Evolutionary conservation across 2,329 filamentous ascomycete genomes (phyloP).

Genomic region (Fusarium euwallaceae): DNA sequence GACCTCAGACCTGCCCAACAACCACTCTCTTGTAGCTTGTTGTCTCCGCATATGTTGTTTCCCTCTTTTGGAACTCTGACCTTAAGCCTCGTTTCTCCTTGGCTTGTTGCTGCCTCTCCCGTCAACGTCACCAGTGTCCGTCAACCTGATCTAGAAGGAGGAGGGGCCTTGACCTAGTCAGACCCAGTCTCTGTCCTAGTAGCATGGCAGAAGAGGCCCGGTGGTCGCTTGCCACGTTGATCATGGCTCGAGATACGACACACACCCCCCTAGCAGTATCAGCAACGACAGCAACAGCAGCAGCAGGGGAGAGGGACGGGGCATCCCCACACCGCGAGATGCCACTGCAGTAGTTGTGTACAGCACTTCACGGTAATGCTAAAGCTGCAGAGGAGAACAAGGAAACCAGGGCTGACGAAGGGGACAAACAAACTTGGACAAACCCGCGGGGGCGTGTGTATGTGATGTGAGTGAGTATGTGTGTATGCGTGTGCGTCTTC

Average conservation of each 20-base stretch:
- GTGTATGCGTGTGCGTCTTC: slow-evolving; percentile 33
- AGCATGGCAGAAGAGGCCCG: slow-evolving; percentile 27
- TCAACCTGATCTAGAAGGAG: slow-evolving; percentile 8
- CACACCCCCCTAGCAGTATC: slow-evolving; percentile 38
- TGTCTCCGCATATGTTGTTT: slow-evolving; percentile 8
- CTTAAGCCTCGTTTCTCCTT: neutral
- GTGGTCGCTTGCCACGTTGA: slow-evolving; percentile 53
- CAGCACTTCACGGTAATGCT: slow-evolving; percentile 37
- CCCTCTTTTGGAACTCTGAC: neutral
- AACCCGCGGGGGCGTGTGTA: slow-evolving; percentile 30
- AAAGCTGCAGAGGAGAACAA: slow-evolving; percentile 32
- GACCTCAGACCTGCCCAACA: slow-evolving; percentile 15
- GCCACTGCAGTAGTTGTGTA: slow-evolving; percentile 35
- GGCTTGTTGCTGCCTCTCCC: neutral
- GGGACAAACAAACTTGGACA: slow-evolving; percentile 31
- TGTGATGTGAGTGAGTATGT: slow-evolving; percentile 33
- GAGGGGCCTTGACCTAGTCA: slow-evolving; percentile 7
- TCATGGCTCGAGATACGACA: slow-evolving; percentile 40
- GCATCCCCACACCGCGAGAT: slow-evolving; percentile 45
- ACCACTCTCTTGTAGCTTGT: slow-evolving; percentile 3
- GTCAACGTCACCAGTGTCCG: slow-evolving; percentile 2
- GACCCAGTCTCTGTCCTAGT: slow-evolving; percentile 9
- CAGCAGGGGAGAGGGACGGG: slow-evolving; percentile 35
- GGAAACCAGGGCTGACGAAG: slow-evolving; percentile 38
- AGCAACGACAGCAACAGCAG: slow-evolving; percentile 31